Conservation (phyloP, 352 stramenopile species). For the Phytophthora vignae region DNA sequence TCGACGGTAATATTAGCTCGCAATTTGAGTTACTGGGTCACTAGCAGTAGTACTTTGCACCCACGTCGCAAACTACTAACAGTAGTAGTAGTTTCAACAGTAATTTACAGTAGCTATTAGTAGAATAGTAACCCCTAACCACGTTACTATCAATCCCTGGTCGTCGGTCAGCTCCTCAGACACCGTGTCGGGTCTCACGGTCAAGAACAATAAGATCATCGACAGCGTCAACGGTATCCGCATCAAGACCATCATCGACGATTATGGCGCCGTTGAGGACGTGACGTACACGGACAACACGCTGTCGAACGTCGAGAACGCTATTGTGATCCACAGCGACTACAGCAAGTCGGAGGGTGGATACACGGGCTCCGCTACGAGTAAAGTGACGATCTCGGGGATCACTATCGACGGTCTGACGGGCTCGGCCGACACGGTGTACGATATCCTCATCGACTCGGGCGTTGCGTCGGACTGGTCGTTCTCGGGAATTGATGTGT, state of each 20-base stretch:
- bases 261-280: constrained; percentile 34
- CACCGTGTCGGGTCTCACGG: constrained; percentile 34
- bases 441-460: constrained; percentile 30
- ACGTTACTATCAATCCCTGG: no score
- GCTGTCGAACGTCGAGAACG: constrained; percentile 25
- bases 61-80: no score
- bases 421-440: constrained; percentile 4
- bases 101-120: no score
- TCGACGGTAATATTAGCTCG: no score
- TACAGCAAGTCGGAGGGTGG: constrained; percentile 32
- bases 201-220: constrained; percentile 33
- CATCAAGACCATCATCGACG: constrained; percentile 46
- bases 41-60: no score
- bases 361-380: no score
- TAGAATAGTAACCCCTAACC: no score
- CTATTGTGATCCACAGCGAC: constrained; percentile 30
- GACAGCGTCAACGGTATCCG: constrained; percentile 34
- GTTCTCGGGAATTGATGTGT: constrained; percentile 34
- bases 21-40: no score
- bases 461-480: constrained; percentile 24
- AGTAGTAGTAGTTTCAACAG: no score
- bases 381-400: no score
- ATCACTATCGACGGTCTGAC: no score
- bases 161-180: constrained; percentile 10
- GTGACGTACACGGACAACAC: constrained; percentile 36